These are phyloP conservation scores for Sarocladium oryzae DNA, from an alignment of 2,329 filamentous ascomycete genomes.

Conservation along the genomic window DNA sequence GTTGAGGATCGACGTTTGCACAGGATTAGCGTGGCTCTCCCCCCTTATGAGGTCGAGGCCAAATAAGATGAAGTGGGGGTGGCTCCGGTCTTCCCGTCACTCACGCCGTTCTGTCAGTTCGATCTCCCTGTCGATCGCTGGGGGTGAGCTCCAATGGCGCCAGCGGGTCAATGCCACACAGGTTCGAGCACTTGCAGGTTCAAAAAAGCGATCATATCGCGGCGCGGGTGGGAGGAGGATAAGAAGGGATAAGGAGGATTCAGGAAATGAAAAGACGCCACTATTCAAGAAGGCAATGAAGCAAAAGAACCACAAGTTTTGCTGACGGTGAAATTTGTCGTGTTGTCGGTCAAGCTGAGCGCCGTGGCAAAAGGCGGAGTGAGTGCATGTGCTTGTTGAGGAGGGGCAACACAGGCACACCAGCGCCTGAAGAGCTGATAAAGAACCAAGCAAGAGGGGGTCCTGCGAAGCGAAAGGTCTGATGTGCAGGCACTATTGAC, in stretches of 20 bases:
- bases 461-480: background rate
- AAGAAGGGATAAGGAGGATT: background rate
- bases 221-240: background rate
- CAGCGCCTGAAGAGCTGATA: background rate
- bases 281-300: too few relatives aligned
- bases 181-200: too few relatives aligned
- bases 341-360: background rate
- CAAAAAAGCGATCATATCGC: background rate
- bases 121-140: constrained; percentile 4
- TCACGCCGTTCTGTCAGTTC: background rate
- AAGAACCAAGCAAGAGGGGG: background rate
- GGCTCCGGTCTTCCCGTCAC: constrained; percentile 5
- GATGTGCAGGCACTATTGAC: background rate
- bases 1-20: constrained; percentile 1
- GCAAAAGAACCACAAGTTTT: background rate
- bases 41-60: constrained; percentile 5
- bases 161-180: too few relatives aligned
- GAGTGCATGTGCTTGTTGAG: background rate
- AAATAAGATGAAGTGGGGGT: constrained; percentile 6
- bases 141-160: background rate
- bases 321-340: background rate
- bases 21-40: constrained; percentile 5
- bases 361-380: constrained; percentile 7
- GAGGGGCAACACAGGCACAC: constrained; percentile 1
- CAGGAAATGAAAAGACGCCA: too few relatives aligned